A percentile compares a stretch with the other conserved stretches of the same genome.
phyloP scores from a whole-genome alignment of 441 rosid species.

The Jatropha podagrica region DNA sequence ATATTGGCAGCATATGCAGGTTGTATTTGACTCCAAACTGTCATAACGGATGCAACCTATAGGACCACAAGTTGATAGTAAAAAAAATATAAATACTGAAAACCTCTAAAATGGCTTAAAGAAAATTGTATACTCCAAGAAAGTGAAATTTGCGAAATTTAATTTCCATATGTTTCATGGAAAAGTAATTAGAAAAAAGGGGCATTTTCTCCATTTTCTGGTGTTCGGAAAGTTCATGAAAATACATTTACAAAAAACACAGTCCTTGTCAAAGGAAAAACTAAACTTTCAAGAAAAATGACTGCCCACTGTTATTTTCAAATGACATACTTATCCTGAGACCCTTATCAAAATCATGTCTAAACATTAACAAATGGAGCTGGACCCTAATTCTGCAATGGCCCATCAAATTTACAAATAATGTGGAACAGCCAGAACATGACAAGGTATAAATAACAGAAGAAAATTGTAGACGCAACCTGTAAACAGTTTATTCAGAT shows the following conservation, averaged over 20 bases:
- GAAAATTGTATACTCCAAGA: slow-evolving; percentile 1
- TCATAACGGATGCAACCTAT: slow-evolving; percentile 97
- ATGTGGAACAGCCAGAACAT: background rate
- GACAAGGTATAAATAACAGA: background rate
- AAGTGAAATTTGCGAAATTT: background rate
- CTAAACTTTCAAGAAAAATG: background rate
- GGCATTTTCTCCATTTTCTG: background rate
- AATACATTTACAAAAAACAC: background rate
- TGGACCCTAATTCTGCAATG: background rate
- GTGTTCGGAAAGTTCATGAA: background rate
- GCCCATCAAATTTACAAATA: background rate
- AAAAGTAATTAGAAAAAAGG: background rate
- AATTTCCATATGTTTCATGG: background rate
- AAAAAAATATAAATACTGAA: slow-evolving; percentile 10
- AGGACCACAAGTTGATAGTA: slow-evolving; percentile 20
- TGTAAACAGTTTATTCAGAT: slow-evolving; percentile 4
- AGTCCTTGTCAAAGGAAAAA: background rate
- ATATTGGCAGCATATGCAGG: slow-evolving; percentile 93
- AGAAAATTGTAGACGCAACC: background rate
- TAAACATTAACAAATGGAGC: background rate
- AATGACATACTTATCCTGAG: background rate
- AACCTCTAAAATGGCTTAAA: slow-evolving; percentile 11
- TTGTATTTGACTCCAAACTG: slow-evolving; percentile 82
- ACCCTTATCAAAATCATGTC: background rate
- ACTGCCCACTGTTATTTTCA: background rate